phyloP scores from a whole-genome alignment of 2,329 filamentous ascomycete genomes.

The Leptodontidium sp. region DNA sequence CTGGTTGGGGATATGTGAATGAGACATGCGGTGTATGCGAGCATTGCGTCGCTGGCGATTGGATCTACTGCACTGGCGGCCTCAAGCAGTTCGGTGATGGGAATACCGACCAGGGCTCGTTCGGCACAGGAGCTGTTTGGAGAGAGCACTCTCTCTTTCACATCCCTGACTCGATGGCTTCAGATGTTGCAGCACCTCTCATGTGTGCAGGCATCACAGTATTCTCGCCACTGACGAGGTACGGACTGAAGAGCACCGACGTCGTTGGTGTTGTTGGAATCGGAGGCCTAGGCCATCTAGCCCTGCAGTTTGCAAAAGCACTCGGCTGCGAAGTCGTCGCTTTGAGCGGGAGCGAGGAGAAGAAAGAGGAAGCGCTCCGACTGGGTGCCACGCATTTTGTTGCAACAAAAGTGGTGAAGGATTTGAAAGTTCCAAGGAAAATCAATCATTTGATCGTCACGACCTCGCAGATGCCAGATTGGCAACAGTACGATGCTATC shows the following conservation, averaged over 20 bases:
- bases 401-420: conserved; percentile 53
- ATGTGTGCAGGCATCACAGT: conserved; percentile 56
- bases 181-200: conserved; percentile 51
- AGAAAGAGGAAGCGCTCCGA: conserved; percentile 66
- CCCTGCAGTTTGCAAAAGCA: conserved; percentile 66
- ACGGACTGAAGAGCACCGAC: conserved; percentile 46
- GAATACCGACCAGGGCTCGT: conserved; percentile 56
- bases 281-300: conserved; percentile 67
- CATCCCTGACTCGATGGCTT: conserved; percentile 49
- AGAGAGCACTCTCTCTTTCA: conserved; percentile 49
- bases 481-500: conserved; percentile 29
- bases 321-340: conserved; percentile 69
- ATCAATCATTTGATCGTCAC: conserved; percentile 42
- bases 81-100: conserved; percentile 50
- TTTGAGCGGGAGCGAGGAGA: conserved; percentile 63
- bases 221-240: conserved; percentile 43
- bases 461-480: conserved; percentile 34
- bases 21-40: conserved; percentile 53
- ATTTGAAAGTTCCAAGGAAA: conserved; percentile 47
- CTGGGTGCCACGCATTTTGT: conserved; percentile 69
- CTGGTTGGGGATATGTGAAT: conserved; percentile 55
- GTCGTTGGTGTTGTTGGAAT: conserved; percentile 58
- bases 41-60: conserved; percentile 52
- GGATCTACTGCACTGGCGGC: conserved; percentile 52
- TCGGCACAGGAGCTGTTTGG: conserved; percentile 51